Conservation (phyloP, 345 rosid species). For the Syzygium oleosum region DNA sequence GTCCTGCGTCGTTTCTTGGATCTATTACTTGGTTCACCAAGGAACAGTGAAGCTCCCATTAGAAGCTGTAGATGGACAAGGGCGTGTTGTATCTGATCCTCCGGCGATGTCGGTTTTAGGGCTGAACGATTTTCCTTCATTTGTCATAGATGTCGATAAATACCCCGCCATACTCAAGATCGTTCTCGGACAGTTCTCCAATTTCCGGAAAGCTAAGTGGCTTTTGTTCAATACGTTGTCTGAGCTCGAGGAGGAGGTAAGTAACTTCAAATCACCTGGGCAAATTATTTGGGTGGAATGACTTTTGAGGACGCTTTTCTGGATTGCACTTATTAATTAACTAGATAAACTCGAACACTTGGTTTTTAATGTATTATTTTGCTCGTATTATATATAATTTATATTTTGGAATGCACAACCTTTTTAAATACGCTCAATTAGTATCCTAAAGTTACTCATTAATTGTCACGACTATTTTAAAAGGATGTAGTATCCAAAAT, state of each 20-base stretch:
- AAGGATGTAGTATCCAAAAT: too few species aligned
- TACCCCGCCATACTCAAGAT: constrained; percentile 4
- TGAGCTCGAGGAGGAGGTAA: constrained; percentile 41
- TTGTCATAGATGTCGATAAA: constrained; percentile 10
- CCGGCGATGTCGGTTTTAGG: constrained; percentile 26
- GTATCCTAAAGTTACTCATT: too few species aligned
- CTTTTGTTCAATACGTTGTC: constrained; percentile 39
- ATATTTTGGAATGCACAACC: too few species aligned
- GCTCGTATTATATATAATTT: too few species aligned
- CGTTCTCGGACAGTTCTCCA: constrained; percentile 20
- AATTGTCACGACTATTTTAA: too few species aligned
- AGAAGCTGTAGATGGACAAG: neutral
- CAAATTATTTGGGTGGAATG: neutral
- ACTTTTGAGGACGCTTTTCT: neutral
- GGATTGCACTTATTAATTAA: neutral
- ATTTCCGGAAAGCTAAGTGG: constrained; percentile 20
- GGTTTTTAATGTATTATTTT: too few species aligned
- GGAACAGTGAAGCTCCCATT: constrained; percentile 13
- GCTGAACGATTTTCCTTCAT: constrained; percentile 28
- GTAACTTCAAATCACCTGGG: constrained; percentile 24
- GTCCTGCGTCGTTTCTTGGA: constrained; percentile 5
- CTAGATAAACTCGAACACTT: too few species aligned
- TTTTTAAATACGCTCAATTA: too few species aligned
- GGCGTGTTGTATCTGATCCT: neutral
- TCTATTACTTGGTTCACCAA: constrained; percentile 7